Evolutionary conservation across 2,329 filamentous ascomycete genomes (phyloP).

Genomic region (Neopestalotiopsis sp.): DNA sequence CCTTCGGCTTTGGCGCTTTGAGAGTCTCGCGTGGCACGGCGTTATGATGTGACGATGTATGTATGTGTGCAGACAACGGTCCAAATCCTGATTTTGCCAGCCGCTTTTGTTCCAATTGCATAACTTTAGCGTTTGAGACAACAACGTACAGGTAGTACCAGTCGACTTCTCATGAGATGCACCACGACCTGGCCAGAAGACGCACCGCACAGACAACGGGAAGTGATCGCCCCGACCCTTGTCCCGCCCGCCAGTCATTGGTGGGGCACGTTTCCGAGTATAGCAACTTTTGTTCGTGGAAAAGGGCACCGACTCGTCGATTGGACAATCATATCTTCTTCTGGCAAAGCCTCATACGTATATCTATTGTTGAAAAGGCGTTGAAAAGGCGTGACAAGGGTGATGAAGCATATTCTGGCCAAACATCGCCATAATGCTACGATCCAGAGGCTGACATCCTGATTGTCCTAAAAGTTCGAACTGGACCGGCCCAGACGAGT

Average conservation of each 20-base stretch:
- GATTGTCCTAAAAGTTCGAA: not conserved
- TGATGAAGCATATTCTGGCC: not conserved
- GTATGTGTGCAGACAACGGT: not conserved
- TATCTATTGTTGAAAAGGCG: not conserved
- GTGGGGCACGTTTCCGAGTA: constrained; percentile 11
- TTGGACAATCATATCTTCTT: constrained; percentile 12
- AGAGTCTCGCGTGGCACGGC: not conserved
- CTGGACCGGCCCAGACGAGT: not conserved
- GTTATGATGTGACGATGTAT: not conserved
- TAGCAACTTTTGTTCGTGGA: constrained; percentile 1
- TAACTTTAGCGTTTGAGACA: not conserved
- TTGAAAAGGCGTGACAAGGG: not conserved
- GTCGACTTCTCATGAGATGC: not conserved
- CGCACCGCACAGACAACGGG: constrained; percentile 6
- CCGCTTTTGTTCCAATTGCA: not conserved
- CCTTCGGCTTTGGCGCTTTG: not conserved
- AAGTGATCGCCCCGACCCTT: not conserved
- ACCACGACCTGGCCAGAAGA: not conserved
- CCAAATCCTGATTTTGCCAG: not conserved
- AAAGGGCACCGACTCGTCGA: constrained; percentile 1
- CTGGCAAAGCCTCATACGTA: constrained; percentile 1
- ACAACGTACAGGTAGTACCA: too few species aligned
- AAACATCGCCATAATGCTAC: not conserved
- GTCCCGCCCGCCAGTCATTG: constrained; percentile 3
- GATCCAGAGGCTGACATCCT: not conserved